These are phyloP conservation scores for Naganishia vishniacii DNA, from an alignment of 768 basidiomycete species.

Conservation along the genomic window DNA sequence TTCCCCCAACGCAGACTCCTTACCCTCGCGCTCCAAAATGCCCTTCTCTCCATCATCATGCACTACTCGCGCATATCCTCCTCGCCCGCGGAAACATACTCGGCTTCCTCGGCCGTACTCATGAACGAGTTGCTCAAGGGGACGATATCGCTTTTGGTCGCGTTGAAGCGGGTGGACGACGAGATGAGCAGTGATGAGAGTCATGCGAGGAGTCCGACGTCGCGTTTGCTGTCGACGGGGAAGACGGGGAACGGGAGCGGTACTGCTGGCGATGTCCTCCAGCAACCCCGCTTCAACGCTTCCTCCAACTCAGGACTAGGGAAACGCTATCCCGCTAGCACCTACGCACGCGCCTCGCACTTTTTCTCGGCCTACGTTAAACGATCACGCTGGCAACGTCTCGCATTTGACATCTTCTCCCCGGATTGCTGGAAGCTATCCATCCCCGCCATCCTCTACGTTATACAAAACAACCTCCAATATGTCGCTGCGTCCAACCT, in stretches of 20 bases:
- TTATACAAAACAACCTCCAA: slow-evolving; percentile 91
- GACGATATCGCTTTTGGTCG: slow-evolving; percentile 75
- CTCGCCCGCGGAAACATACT: slow-evolving; percentile 70
- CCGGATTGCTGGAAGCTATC: slow-evolving; percentile 95
- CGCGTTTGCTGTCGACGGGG: background rate
- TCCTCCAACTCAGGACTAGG: background rate
- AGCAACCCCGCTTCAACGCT: too few species aligned
- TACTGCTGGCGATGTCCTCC: too few species aligned
- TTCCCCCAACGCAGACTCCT: slow-evolving; percentile 36
- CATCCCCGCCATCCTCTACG: slow-evolving; percentile 92
- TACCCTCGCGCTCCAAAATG: slow-evolving; percentile 80
- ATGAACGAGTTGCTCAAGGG: slow-evolving; percentile 93
- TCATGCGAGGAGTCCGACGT: slow-evolving; percentile 16
- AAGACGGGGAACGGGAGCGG: slow-evolving; percentile 6
- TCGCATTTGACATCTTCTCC: slow-evolving; percentile 58
- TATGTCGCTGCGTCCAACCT: slow-evolving; percentile 91
- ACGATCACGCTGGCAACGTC: slow-evolving; percentile 22
- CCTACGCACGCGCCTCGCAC: background rate
- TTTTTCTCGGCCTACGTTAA: slow-evolving; percentile 26
- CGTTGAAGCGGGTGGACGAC: slow-evolving; percentile 59
- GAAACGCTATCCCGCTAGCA: slow-evolving; percentile 7
- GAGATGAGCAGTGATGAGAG: slow-evolving; percentile 32
- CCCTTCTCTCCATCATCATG: slow-evolving; percentile 84
- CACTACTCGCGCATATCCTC: slow-evolving; percentile 86
- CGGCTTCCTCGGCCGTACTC: slow-evolving; percentile 87